Percentiles rank a stretch among this genome's conserved stretches.
Evolutionary conservation across 371 early-diverging fungal genomes (phyloP).

Genomic region (Syncephalastrum monosporum): DNA sequence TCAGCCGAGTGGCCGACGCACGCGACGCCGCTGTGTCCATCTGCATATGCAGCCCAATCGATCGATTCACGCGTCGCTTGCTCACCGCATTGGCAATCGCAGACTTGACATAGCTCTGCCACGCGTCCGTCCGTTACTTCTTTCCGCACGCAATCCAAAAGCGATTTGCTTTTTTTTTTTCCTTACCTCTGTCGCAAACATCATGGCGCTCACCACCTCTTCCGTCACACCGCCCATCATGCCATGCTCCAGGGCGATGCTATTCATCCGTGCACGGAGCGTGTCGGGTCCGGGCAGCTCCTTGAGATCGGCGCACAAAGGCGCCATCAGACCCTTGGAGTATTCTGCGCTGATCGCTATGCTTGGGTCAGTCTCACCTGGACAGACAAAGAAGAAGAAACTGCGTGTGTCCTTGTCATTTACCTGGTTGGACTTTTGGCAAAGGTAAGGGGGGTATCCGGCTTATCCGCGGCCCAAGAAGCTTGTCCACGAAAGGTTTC

Average conservation of each 20-base stretch:
- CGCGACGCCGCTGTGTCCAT: slow-evolving; percentile 12
- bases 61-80: slow-evolving; percentile 67
- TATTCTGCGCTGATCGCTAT: slow-evolving; percentile 61
- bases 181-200: slow-evolving; percentile 70
- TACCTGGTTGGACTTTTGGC: slow-evolving; percentile 53
- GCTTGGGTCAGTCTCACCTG: too few species aligned
- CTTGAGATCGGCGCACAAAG: slow-evolving; percentile 71
- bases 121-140: too few species aligned
- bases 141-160: too few species aligned
- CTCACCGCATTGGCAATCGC: slow-evolving; percentile 69
- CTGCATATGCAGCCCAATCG: slow-evolving; percentile 56
- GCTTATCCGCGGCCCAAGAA: slow-evolving; percentile 44
- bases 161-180: not conserved
- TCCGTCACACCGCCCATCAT: slow-evolving; percentile 66
- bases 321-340: slow-evolving; percentile 67
- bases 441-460: slow-evolving; percentile 48
- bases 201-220: slow-evolving; percentile 65
- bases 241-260: slow-evolving; percentile 72
- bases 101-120: slow-evolving; percentile 68
- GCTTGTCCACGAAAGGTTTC: slow-evolving; percentile 36
- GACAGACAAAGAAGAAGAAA: too few species aligned
- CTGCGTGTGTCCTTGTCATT: not conserved
- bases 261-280: slow-evolving; percentile 70
- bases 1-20: not conserved
- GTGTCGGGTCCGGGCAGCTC: slow-evolving; percentile 69